phyloP scores from a whole-genome alignment of 2,329 filamentous ascomycete species.

The Penicillium sp. region DNA sequence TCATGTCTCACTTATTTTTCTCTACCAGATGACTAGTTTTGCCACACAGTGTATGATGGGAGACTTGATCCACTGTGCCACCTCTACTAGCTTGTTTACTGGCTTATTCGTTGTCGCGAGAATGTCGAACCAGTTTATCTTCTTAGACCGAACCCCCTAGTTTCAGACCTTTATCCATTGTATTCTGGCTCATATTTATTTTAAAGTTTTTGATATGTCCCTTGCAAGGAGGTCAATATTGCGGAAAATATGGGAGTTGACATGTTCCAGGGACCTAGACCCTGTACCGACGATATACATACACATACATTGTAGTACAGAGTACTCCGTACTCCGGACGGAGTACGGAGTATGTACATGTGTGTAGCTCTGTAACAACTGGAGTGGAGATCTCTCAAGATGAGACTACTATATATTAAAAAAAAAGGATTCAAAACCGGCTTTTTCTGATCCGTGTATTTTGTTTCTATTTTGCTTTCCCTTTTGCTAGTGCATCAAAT shows the following conservation, averaged over 20 bases:
- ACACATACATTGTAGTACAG: not conserved
- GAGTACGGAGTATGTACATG: no score
- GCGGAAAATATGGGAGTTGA: not conserved
- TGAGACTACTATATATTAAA: conserved; percentile 1
- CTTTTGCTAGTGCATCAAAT: not conserved
- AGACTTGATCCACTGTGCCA: conserved; percentile 5
- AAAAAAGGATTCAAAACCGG: not conserved
- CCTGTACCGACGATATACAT: not conserved
- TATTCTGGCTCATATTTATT: not conserved
- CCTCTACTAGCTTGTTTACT: not conserved
- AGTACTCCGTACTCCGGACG: not conserved
- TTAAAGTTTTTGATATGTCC: not conserved
- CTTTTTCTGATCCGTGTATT: not conserved
- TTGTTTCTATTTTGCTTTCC: not conserved
- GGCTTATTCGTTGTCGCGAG: not conserved
- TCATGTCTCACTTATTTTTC: conserved; percentile 3
- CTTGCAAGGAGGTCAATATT: conserved; percentile 4
- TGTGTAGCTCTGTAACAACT: not conserved
- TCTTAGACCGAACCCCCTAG: conserved; percentile 4
- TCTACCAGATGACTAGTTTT: conserved; percentile 4
- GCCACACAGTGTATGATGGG: conserved; percentile 5
- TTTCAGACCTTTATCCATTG: not conserved
- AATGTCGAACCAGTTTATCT: conserved; percentile 4
- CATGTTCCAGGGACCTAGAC: not conserved
- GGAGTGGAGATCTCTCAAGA: not conserved